Base-by-base conservation (phyloP, 306 rosid species). In the Cucurbita argyrosperma region DNA sequence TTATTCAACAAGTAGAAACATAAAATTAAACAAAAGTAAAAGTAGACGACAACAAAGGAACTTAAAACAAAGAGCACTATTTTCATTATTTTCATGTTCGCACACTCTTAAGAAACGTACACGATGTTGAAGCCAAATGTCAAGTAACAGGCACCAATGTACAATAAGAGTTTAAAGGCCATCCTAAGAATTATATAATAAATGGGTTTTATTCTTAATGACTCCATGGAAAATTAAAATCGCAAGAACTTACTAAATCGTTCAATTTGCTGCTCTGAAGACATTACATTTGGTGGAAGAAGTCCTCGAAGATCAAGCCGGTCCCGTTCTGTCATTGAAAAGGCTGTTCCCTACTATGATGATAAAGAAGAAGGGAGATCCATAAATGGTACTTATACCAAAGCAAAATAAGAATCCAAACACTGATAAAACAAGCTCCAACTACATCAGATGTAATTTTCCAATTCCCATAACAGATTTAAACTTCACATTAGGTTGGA, bases 251-350 rank as follows among this genome's bases (percentile, higher is more conserved):
- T 85, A 95, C 99, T 95, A 86, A 87, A 95, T 55, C 96, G 97
- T 76, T 91, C 85, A 76, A 95, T 91, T 81, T 95, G 97, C 85
- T 89, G 91, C 39, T 91, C 85, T 18, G 96, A n/a, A 37, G 99
- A 81, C 99, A 91, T 84, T 16, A 95, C 96, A 81, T 89, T 95
- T 11, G 99, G 99, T 58, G 99, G 99, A 72, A 95, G 96, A 82
- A 95, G 87, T 76, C 99, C 99, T 15, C 99, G 88, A 63, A 95
- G 96, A 90, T 95, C 99, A 66, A 95, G 96, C 57, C 99, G 97
- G 57, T 95, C 97, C 42, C 99, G 88, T 75, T 95, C 99, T 9
- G 99, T 95, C 82, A 89, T 88, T 30, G 99, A 79, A 83, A 95
- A 95, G 30, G 97, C 90, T 10, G 97, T 95, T 85, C 99, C 99